Evolutionary conservation across 805 yeast genomes (phyloP).

Genomic region (Metschnikowia picachoensis): DNA sequence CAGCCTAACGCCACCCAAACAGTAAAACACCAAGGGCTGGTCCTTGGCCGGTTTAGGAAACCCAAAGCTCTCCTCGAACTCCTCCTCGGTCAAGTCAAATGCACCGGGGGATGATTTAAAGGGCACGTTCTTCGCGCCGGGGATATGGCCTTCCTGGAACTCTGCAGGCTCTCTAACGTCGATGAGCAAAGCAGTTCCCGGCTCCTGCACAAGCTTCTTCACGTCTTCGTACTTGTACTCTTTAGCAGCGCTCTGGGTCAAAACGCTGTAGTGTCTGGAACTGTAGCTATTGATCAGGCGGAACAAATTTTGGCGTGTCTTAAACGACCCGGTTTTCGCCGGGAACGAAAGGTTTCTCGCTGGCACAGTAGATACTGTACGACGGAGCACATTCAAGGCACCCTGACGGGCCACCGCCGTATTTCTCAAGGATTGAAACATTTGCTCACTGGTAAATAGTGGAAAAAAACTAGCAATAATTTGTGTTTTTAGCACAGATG

Average conservation of each 20-base stretch:
- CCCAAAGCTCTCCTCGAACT: slow-evolving; percentile 77
- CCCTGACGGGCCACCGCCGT: slow-evolving; percentile 8
- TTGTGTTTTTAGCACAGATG: too few relatives aligned
- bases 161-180: slow-evolving; percentile 95
- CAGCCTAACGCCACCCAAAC: slow-evolving; percentile 90
- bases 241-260: slow-evolving; percentile 42
- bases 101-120: slow-evolving; percentile 90
- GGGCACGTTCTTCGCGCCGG: slow-evolving; percentile 83
- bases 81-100: slow-evolving; percentile 70
- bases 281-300: not conserved
- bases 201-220: slow-evolving; percentile 38
- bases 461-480: too few relatives aligned
- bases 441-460: not conserved
- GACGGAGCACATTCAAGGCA: not conserved
- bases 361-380: slow-evolving; percentile 4
- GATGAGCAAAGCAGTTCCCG: slow-evolving; percentile 50
- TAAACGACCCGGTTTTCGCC: slow-evolving; percentile 6
- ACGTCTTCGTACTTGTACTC: slow-evolving; percentile 51
- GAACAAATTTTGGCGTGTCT: not conserved
- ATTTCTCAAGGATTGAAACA: slow-evolving; percentile 7
- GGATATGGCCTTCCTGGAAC: slow-evolving; percentile 68
- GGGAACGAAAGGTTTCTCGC: slow-evolving; percentile 4
- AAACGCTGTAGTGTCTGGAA: slow-evolving; percentile 30
- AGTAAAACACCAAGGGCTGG: slow-evolving; percentile 80
- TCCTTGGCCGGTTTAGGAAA: slow-evolving; percentile 71